Conservation (phyloP, 148 eudicot genomes). For the Agrostemma githago region DNA sequence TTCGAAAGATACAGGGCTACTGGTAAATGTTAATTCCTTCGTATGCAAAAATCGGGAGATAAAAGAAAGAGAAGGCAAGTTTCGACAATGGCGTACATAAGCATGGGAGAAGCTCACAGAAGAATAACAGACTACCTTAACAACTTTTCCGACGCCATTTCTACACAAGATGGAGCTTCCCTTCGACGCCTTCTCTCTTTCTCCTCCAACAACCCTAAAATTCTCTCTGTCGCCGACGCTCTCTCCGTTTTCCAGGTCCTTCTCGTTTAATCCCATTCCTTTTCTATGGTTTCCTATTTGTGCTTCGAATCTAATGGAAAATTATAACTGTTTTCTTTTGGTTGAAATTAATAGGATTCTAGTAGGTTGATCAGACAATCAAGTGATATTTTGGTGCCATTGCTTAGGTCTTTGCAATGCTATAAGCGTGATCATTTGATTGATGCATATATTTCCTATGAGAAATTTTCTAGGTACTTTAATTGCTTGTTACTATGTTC, state of each 20-base stretch:
- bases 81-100: conserved; percentile 50
- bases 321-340: neutral
- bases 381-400: conserved; percentile 57
- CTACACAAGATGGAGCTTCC: conserved; percentile 56
- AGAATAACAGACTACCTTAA: conserved; percentile 63
- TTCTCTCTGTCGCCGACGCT: conserved; percentile 75
- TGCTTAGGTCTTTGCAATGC: conserved; percentile 70
- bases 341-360: conserved; percentile 49
- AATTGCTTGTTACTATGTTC: neutral
- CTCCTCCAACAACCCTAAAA: conserved; percentile 53
- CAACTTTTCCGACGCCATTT: conserved; percentile 67
- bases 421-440: conserved; percentile 67
- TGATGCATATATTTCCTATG: conserved; percentile 71
- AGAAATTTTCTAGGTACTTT: conserved; percentile 76
- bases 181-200: conserved; percentile 65
- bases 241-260: conserved; percentile 78
- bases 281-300: conserved; percentile 20
- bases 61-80: too few species aligned
- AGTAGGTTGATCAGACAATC: conserved; percentile 62
- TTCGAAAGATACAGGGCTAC: too few species aligned
- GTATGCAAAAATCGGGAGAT: too few species aligned
- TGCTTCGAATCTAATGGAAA: neutral
- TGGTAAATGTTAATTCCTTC: too few species aligned
- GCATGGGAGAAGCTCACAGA: conserved; percentile 98
- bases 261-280: neutral